These are phyloP conservation scores for Hsuehochloa calcarea DNA, from an alignment of 176 grass and related monocot genomes.

Conservation along the genomic window DNA sequence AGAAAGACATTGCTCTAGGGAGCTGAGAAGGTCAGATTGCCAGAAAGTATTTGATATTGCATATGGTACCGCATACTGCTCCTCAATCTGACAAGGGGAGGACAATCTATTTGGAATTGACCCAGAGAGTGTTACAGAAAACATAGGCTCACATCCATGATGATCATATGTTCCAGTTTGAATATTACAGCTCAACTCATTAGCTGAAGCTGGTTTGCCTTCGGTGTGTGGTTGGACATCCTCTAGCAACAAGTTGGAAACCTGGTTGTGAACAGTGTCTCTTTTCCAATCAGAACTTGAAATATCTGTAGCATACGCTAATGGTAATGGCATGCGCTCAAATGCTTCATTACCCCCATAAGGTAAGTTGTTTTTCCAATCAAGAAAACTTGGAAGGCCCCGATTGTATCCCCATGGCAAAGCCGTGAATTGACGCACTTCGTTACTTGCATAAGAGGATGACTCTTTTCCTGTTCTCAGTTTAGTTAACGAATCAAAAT, in stretches of 20 bases:
- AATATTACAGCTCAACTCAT: constrained; percentile 34
- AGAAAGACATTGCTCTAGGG: constrained; percentile 31
- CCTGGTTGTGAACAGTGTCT: constrained; percentile 22
- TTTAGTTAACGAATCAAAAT: constrained; percentile 1
- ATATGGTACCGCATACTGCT: constrained; percentile 33
- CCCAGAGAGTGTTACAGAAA: background rate
- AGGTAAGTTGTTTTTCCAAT: constrained; percentile 23
- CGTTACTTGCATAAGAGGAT: constrained; percentile 9
- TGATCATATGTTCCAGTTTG: constrained; percentile 26
- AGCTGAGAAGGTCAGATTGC: constrained; percentile 25
- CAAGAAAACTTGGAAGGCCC: constrained; percentile 33
- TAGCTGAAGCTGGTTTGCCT: constrained; percentile 13
- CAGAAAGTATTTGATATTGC: constrained; percentile 29
- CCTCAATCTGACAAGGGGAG: constrained; percentile 29
- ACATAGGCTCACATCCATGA: constrained; percentile 26
- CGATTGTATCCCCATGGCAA: constrained; percentile 33
- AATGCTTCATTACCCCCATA: constrained; percentile 12
- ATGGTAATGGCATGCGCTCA: constrained; percentile 44
- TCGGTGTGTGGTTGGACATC: constrained; percentile 25
- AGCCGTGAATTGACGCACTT: constrained; percentile 23
- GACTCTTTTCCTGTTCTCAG: constrained; percentile 14
- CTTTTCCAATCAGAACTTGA: constrained; percentile 30
- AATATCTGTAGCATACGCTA: constrained; percentile 15
- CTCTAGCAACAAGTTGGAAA: constrained; percentile 41
- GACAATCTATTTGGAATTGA: constrained; percentile 26